Evolutionary conservation across 2,329 filamentous ascomycete species (phyloP).

Genomic region (Monilinia aucupariae): DNA sequence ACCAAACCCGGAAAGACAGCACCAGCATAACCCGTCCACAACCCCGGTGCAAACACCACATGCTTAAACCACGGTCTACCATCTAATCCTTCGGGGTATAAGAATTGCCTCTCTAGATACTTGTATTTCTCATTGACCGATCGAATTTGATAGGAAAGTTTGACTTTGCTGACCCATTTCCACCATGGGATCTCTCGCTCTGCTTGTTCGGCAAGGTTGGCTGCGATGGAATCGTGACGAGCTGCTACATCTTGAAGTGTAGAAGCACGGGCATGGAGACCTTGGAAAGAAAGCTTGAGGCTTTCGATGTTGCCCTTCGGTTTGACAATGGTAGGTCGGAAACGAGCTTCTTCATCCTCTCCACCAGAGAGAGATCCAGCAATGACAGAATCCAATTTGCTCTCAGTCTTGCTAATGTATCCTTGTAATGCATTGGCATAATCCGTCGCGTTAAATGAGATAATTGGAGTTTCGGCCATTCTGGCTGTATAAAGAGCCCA

Average conservation of each 20-base stretch:
- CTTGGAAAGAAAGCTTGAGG: slow-evolving; percentile 30
- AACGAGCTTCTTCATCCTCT: slow-evolving; percentile 31
- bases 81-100: slow-evolving; percentile 72
- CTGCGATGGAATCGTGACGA: slow-evolving; percentile 31
- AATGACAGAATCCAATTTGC: slow-evolving; percentile 29
- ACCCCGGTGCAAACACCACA: slow-evolving; percentile 82
- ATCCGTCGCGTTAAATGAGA: slow-evolving; percentile 47
- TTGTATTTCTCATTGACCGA: slow-evolving; percentile 78
- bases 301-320: slow-evolving; percentile 24
- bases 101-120: slow-evolving; percentile 71
- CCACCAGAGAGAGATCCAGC: slow-evolving; percentile 24
- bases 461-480: slow-evolving; percentile 46
- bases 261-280: slow-evolving; percentile 28
- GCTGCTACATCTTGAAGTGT: slow-evolving; percentile 26
- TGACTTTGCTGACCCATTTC: slow-evolving; percentile 63
- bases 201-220: slow-evolving; percentile 39
- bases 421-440: slow-evolving; percentile 34
- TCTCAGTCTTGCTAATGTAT: slow-evolving; percentile 32
- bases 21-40: slow-evolving; percentile 88
- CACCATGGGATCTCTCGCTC: slow-evolving; percentile 66
- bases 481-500: slow-evolving; percentile 46
- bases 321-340: slow-evolving; percentile 22
- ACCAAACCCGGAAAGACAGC: slow-evolving; percentile 58
- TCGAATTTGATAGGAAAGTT: slow-evolving; percentile 57
- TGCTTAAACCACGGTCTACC: slow-evolving; percentile 87